Evolutionary conservation across 768 basidiomycete species (phyloP).

Genomic region (Neoboletus subvelutipes): DNA sequence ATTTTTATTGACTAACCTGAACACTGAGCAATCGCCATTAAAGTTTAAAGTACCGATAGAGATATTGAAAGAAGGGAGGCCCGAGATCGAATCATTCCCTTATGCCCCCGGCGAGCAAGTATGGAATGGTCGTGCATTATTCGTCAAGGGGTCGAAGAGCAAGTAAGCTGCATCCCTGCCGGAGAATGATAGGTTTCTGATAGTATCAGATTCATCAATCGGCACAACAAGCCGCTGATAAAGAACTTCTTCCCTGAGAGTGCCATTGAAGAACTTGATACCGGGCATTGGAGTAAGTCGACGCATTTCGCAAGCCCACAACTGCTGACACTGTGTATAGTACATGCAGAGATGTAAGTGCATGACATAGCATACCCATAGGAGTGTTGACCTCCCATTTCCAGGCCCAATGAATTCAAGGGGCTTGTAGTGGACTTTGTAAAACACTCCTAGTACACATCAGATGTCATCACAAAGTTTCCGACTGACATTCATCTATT

Average conservation of each 20-base stretch:
- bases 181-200: constrained; percentile 3
- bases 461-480: not conserved
- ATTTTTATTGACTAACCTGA: constrained; percentile 84
- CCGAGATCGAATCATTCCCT: constrained; percentile 76
- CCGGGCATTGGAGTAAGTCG: constrained; percentile 84
- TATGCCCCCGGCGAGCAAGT: constrained; percentile 53
- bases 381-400: not conserved
- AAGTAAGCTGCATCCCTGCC: constrained; percentile 41
- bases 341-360: constrained; percentile 74
- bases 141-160: constrained; percentile 80
- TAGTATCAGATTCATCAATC: constrained; percentile 65
- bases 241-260: constrained; percentile 73
- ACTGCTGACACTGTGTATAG: constrained; percentile 36
- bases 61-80: constrained; percentile 59
- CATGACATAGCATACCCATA: not conserved
- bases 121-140: constrained; percentile 63
- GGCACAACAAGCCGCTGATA: constrained; percentile 60
- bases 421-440: constrained; percentile 35
- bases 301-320: not conserved
- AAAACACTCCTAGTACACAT: constrained; percentile 12
- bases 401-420: constrained; percentile 58
- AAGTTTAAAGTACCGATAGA: constrained; percentile 74
- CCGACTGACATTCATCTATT: not conserved
- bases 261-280: constrained; percentile 59
- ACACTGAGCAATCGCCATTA: constrained; percentile 38